A percentile compares a stretch with the other conserved stretches of the same genome.
Conservation (phyloP, 179 eudicot species). For the Beta macrorhiza region DNA sequence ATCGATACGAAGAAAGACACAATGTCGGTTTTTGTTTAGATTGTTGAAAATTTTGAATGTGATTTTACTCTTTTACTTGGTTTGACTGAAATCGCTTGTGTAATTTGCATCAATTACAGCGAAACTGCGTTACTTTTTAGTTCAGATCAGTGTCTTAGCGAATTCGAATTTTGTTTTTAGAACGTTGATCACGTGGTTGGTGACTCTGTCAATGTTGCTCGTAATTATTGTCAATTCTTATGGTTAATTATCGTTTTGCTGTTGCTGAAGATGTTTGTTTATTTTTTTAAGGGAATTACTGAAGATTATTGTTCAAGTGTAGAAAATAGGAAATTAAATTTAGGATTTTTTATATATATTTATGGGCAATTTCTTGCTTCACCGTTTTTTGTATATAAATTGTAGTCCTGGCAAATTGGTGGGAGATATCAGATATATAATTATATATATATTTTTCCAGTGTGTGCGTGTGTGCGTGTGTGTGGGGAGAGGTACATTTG, state of each 20-base stretch:
- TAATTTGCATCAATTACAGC: not conserved
- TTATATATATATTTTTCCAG: too few relatives aligned
- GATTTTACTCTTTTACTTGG: not conserved
- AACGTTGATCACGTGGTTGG: not conserved
- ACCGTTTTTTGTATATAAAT: not conserved
- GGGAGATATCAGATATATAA: not conserved
- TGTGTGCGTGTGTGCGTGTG: not conserved
- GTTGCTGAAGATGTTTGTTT: not conserved
- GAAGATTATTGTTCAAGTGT: not conserved
- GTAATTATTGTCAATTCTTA: not conserved
- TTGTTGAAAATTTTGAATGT: not conserved
- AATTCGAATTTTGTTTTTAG: not conserved
- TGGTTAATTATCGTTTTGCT: not conserved
- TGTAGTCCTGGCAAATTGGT: not conserved
- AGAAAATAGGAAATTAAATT: not conserved
- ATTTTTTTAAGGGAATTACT: not conserved
- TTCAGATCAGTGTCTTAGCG: not conserved
- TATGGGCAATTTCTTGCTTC: not conserved
- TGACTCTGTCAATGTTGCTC: not conserved
- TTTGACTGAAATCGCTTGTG: slow-evolving; percentile 4
- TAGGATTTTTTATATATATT: not conserved
- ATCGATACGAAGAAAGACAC: not conserved
- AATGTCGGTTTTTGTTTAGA: not conserved
- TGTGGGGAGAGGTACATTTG: not conserved
- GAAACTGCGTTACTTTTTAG: not conserved